These are phyloP conservation scores for Mortierella sp. DNA, from an alignment of 371 early-diverging fungal genomes.

Conservation along the genomic window DNA sequence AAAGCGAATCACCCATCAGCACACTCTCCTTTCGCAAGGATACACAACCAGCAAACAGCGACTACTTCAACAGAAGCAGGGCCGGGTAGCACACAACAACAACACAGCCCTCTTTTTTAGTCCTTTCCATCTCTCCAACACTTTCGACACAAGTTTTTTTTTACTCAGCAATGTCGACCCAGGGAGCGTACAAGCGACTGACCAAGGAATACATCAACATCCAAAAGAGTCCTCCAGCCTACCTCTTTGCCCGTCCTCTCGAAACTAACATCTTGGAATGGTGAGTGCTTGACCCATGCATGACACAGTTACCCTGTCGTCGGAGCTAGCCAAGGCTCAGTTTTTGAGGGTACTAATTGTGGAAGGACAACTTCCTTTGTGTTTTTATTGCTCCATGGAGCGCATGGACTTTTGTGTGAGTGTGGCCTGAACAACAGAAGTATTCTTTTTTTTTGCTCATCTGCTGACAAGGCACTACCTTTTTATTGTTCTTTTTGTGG, in stretches of 20 bases:
- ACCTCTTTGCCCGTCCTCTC: slow-evolving; percentile 85
- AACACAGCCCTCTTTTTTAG: neutral
- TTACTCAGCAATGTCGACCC: slow-evolving; percentile 85
- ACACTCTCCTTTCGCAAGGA: too few species aligned
- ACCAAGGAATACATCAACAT: slow-evolving; percentile 93
- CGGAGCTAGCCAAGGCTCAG: neutral
- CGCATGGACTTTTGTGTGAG: neutral
- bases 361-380: neutral
- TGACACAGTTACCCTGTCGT: neutral
- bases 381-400: neutral
- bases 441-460: too few species aligned
- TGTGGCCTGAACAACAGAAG: too few species aligned
- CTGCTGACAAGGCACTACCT: neutral
- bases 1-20: too few species aligned
- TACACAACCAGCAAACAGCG: too few species aligned
- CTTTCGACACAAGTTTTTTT: too few species aligned
- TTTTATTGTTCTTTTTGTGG: neutral
- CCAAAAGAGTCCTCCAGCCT: slow-evolving; percentile 66
- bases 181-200: slow-evolving; percentile 88
- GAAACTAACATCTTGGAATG: slow-evolving; percentile 97
- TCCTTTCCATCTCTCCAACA: too few species aligned
- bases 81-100: too few species aligned
- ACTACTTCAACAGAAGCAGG: too few species aligned
- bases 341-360: neutral
- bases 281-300: slow-evolving; percentile 63